These are phyloP conservation scores for Carex parvula DNA, from an alignment of 176 grass and related monocot species.

Conservation along the genomic window DNA sequence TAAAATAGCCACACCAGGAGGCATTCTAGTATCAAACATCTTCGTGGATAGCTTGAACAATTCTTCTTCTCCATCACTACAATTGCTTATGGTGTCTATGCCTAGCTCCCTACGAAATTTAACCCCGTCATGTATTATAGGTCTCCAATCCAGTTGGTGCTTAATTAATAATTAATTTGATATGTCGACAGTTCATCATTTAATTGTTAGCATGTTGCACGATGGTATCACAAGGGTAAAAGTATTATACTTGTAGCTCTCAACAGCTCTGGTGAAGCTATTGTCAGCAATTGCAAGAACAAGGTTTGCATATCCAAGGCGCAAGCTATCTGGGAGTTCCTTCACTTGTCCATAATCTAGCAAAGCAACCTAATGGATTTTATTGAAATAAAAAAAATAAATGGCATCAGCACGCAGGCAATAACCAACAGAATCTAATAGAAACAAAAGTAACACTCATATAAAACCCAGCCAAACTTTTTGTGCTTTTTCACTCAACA, in stretches of 20 bases:
- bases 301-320: constrained; percentile 97
- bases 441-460: constrained; percentile 14
- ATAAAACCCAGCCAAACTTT: not conserved
- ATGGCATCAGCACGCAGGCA: constrained; percentile 29
- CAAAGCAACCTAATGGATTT: constrained; percentile 70
- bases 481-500: not conserved
- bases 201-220: constrained; percentile 19
- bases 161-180: not conserved
- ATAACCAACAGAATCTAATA: not conserved
- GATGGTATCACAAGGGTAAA: constrained; percentile 3
- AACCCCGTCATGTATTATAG: not conserved
- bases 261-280: constrained; percentile 46
- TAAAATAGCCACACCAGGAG: constrained; percentile 70
- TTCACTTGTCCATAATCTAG: constrained; percentile 99
- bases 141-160: not conserved
- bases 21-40: constrained; percentile 98
- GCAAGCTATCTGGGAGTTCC: constrained; percentile 76
- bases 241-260: constrained; percentile 58
- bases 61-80: constrained; percentile 61
- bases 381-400: not conserved
- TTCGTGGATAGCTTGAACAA: constrained; percentile 52
- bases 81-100: constrained; percentile 54
- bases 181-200: not conserved
- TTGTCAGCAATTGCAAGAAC: constrained; percentile 87
- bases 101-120: constrained; percentile 68